Evolutionary conservation across 2,329 filamentous ascomycete species (phyloP), one percentile per base, ranked within the genome.

Genomic region (Sarocladium kiliense): DNA sequence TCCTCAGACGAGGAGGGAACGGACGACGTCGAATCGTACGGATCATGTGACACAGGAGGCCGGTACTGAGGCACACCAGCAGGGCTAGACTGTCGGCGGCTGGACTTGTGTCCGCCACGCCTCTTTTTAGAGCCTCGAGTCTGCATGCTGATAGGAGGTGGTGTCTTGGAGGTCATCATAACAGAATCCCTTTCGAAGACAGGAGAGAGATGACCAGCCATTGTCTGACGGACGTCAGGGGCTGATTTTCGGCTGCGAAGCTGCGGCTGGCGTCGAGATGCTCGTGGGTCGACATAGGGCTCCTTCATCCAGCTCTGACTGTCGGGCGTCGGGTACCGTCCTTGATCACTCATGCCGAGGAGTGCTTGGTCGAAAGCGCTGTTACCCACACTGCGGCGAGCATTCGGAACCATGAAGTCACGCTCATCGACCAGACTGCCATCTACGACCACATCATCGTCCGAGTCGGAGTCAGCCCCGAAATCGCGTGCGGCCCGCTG

Each of bases 61-160:
- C 47, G 21, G n/a, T 44, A 21, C 14, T 32, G 27, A 36, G 26
- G 19, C 7, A 32, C 30, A 4, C 45, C 49, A 25, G 19, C 14
- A 3, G 54, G 36, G 27, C 30, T 47, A 55, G 54, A 56, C 39
- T 60, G 56, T 21, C 56, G 61, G 54, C 19, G 51, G 47, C 10
- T 60, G 59, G 21, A 58, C 57, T 32, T 61, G 60, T 27, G 54
- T 50, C 6, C 55, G 54, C 19, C 56, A 53, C 6, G 58, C 51
- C 26, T 63, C 58, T 47, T 61, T 18, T 59, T 69, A 12, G 58
- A 65, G 27, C 68, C 72, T 25, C 72, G 68, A 3, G 71, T 74
- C n/a, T 67, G 67, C 65, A 77, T 71, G 60, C 71, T 77, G 26
- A 76, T 67, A 0, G 75, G 73, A 1, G 73, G 72, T 2, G 71